These are phyloP conservation scores for Pneumocystis jirovecii DNA, from an alignment of 1,139 yeast species.

Conservation along the genomic window DNA sequence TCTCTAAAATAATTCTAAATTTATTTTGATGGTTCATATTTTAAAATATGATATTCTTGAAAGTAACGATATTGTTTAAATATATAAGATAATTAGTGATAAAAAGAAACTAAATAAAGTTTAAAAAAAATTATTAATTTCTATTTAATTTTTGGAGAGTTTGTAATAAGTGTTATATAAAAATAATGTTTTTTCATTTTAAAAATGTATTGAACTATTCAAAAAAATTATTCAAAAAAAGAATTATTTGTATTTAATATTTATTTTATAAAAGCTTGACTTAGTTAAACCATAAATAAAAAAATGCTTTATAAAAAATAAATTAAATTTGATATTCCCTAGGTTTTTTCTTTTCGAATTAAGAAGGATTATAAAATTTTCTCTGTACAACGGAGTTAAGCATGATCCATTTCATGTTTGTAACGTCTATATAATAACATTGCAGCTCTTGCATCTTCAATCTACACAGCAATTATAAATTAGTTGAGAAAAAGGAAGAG, in stretches of 20 bases:
- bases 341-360: no score
- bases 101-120: background rate
- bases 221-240: background rate
- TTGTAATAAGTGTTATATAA: no score
- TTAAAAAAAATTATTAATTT: background rate
- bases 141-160: background rate
- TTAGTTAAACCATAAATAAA: background rate
- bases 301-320: background rate
- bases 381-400: background rate
- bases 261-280: background rate
- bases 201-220: background rate
- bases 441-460: conserved; percentile 74
- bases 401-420: conserved; percentile 43
- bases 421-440: conserved; percentile 59
- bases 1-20: background rate
- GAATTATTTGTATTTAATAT: background rate
- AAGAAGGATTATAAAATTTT: no score
- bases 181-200: background rate
- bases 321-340: background rate
- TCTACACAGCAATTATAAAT: background rate
- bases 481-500: background rate
- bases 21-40: background rate
- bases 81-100: no score
- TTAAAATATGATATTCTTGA: background rate
- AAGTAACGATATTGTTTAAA: background rate